Base-by-base conservation (phyloP, 2,329 filamentous ascomycete species). In the Ceratocystis ficicola region DNA sequence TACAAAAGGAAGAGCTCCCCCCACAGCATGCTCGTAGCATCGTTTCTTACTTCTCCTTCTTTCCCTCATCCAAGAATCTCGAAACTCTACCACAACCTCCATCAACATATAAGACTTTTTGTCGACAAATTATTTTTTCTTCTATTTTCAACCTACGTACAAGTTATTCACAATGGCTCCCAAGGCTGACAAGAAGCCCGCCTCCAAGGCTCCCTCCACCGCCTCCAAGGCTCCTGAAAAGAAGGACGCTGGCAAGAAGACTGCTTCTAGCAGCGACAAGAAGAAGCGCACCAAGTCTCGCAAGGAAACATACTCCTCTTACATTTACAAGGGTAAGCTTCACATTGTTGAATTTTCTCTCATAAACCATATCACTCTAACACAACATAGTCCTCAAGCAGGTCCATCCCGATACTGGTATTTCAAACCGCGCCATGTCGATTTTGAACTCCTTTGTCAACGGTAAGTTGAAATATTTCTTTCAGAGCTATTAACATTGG, bases 181-280 rank as follows among this genome's bases (percentile, higher is more conserved):
- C 77, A 97, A 97, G 84, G 87, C 89, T 76, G 93, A 93, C 76
- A 89, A 95, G 82, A 97, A 97, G 90, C 96, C 96, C 86, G 93
- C 89, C 82, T 85, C 90, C 81, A 97, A 97, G 90, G 93, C 93
- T 73, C 91, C 93, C 68, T 89, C 80, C 64, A 83, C 88, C 76
- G 83, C 83, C 71, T 82, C 80, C 73, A 85, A 85, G 81, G 82
- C 81, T 70, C 82, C 82, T 67, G 92, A 96, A 86, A 96, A 96
- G 89, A 96, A 97, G 88, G 93, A 97, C 81, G 94, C 93, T 71
- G 94, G 93, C 83, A 99, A 99, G 90, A 99, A 97, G 89, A 97
- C 94, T 62, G 90, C 93, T 68, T 86, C 92, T 69, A 86, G 90
- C 76, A 94, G 94, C 71, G 94, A 97, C 74, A 97, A 97, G 91